Evolutionary conservation across 345 rosid genomes (phyloP), one percentile per base, ranked within the genome.

Genomic region (Pistacia vera): DNA sequence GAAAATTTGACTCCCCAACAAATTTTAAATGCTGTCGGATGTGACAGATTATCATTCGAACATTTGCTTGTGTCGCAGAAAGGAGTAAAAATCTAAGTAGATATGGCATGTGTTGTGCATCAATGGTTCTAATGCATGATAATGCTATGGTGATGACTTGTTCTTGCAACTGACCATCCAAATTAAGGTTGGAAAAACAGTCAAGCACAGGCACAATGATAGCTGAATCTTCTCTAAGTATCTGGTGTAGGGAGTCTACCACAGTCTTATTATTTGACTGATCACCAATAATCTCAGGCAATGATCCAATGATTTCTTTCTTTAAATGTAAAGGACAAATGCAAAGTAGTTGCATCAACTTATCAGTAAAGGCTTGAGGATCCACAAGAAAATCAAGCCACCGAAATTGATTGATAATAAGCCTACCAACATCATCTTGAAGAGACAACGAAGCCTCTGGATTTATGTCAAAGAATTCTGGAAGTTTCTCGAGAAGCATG

Each of bases 251-350:
- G 70, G 91, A 90, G 79, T 88, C 89, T 60, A 92, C 82, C 69
- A 92, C 88, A 67, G 73, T 67, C 46, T 70, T 84, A 71, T 80
- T 82, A 75, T 83, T 87, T 10, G 67, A 30, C 25, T 83, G 90
- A 81, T 89, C 95, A 14, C 91, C 93, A 8, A 92, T 85, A 63
- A 92, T 90, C 88, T 93, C 97, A 14, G 98, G 97, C 81, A 93
- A 86, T 1, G 98, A 93, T 62, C 98, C 98, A 61, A 91, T 88
- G 13, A 93, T 90, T 86, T 93, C 98, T 61, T 86, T 89, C 87
- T 90, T 93, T 68, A 90, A 87, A 61, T 88, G 85, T 44, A 79
- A 36, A 36, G 97, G 98, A 68, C 87, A 90, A 70, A 93, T 84
- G 5, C 90, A 88, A 14, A 93, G 77, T 68, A 93, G 83, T 85